Evolutionary conservation across 768 basidiomycete species (phyloP), one percentile per base, ranked within the genome.

Genomic region (Cystobasidium tubakii): DNA sequence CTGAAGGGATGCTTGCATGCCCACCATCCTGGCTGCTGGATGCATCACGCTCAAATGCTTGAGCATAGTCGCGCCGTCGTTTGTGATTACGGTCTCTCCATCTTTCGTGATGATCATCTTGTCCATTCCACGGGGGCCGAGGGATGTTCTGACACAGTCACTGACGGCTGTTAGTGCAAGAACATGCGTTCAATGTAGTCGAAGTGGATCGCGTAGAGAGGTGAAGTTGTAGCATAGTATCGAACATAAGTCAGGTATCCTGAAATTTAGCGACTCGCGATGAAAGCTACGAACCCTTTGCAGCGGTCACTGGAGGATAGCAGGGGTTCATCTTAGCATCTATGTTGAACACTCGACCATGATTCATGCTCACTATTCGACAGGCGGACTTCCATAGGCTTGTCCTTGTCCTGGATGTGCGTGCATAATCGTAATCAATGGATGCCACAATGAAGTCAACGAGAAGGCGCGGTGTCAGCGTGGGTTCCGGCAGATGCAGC

Each of bases 71-170:
- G 96, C 96, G 23, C 96, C 96, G 82, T 99, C 96, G 81, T 99
- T 99, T 10, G 96, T 98, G 77, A 99, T 91, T 78, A 98, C 90
- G 21, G 95, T 92, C 81, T 99, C 95, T 75, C 94, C 94, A 82
- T 92, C 92, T 9, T 91, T 83, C 6, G 93, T 96, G 87, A 93
- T 92, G 80, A 97, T 97, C 95, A 96, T 75, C 60, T 75, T 75
- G 82, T 99, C 96, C 96, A 99, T 98, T 76, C 96, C 96, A 74
- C 96, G 85, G 9, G 96, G 96, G 17, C 96, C 96, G n/a, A 99
- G 87, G 36, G 96, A 98, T 71, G 87, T 92, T 25, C 96, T 86
- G 67, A 99, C 86, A 1, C 92, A 97, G 80, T 92, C 87, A 60
- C 94, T 83, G 77, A 99, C 89, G 21, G 94, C 92, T 71, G 34